These are phyloP conservation scores for Chalciporus sphaerocephalus DNA, from an alignment of 768 basidiomycete genomes.

Conservation along the genomic window DNA sequence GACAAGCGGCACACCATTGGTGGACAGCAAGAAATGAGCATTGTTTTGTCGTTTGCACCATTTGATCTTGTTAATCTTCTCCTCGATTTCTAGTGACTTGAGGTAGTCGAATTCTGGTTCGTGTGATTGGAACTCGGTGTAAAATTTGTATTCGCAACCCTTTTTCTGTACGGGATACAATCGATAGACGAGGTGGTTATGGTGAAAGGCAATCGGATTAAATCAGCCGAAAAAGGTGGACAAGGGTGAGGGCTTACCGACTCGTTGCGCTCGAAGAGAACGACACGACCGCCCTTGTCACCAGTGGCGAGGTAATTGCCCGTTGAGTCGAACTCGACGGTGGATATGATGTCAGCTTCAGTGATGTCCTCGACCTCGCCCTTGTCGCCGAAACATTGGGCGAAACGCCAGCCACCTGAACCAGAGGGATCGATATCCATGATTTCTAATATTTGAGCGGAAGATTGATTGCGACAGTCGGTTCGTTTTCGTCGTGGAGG, in stretches of 20 bases:
- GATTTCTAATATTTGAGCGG: slow-evolving; percentile 15
- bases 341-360: slow-evolving; percentile 99
- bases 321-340: slow-evolving; percentile 99
- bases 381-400: slow-evolving; percentile 99
- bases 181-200: slow-evolving; percentile 15
- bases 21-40: slow-evolving; percentile 94
- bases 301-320: slow-evolving; percentile 99
- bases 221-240: slow-evolving; percentile 28
- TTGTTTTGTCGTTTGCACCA: slow-evolving; percentile 99
- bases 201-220: slow-evolving; percentile 25
- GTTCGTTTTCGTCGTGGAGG: slow-evolving; percentile 14
- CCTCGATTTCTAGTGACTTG: slow-evolving; percentile 99
- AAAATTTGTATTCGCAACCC: slow-evolving; percentile 99
- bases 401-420: slow-evolving; percentile 95
- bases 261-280: slow-evolving; percentile 98
- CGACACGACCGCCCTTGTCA: slow-evolving; percentile 98
- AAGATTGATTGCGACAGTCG: slow-evolving; percentile 7
- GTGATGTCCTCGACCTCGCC: slow-evolving; percentile 99
- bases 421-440: slow-evolving; percentile 85
- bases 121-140: slow-evolving; percentile 99
- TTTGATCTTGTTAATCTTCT: slow-evolving; percentile 99
- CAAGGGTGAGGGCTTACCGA: slow-evolving; percentile 51
- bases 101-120: slow-evolving; percentile 99
- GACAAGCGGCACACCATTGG: slow-evolving; percentile 66
- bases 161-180: slow-evolving; percentile 69